Base-by-base conservation (phyloP, 2,329 filamentous ascomycete species). In the Rhynchosporium agropyri region DNA sequence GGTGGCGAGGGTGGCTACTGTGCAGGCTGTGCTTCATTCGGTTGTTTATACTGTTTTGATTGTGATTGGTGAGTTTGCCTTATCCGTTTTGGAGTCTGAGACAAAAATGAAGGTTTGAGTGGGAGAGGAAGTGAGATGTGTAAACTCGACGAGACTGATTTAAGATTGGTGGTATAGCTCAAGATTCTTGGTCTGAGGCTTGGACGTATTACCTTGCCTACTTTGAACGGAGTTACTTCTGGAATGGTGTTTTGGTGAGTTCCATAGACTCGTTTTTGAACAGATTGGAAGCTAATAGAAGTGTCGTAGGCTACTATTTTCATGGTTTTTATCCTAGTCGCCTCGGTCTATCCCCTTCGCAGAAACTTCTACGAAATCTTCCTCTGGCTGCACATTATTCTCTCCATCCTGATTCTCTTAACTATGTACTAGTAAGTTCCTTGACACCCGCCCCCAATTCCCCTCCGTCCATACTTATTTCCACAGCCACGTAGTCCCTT, bases 361-460 rank as follows among this genome's bases (percentile, higher is more conserved):
- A 43, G 53, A 2, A 45, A 56, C 9, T 56, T 56, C 15, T 56
- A 56, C 42, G 53, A 56, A 28, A 45, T 56, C 3, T 56, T 56
- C 26, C 53, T 56, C 5, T 56, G 38, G 38, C 15, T 56, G n/a
- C 53, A 56, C 10, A 56, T 56, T 10, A 42, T 56, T 2, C 40
- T 56, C 12, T 56, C 53, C 2, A 45, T 56, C 29, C 20, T 43
- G 13, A 40, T 56, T 2, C 29, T 56, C 6, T n/a, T 56, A 12
- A 56, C 53, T 6, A 56, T 56, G 53, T 56, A 56, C 36, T 56
- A 45, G 53, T 56, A 56, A 28, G 53, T 56, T 26, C 10, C 12
- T 26, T 15, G n/a, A 33, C 33, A 8, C 31, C 33, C 20, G 10
- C 36, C 43, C 26, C 36, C 51, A 40, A 10, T 12, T 28, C 8